Evolutionary conservation across 2,329 filamentous ascomycete species (phyloP).

Genomic region (Paramyrothecium sp.): DNA sequence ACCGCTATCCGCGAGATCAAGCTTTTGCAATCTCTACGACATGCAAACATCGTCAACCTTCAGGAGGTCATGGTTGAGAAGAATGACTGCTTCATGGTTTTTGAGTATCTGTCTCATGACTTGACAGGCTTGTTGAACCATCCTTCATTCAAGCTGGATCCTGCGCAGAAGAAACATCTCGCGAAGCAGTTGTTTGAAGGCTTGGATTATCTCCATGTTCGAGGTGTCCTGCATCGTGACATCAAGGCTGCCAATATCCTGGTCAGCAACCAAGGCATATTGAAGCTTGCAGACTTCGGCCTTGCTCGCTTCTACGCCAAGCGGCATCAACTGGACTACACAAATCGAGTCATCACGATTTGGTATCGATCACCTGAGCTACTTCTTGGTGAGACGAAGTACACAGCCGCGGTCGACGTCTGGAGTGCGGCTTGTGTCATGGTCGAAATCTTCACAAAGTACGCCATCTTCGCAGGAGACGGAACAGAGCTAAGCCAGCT

Average conservation of each 20-base stretch:
- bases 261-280: conserved; percentile 80
- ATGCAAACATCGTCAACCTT: conserved; percentile 78
- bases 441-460: conserved; percentile 91
- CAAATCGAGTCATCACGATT: conserved; percentile 97
- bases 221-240: conserved; percentile 93
- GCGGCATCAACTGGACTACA: conserved; percentile 88
- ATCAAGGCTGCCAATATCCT: conserved; percentile 99
- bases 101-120: conserved; percentile 96
- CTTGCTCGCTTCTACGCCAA: conserved; percentile 96
- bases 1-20: conserved; percentile 92
- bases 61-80: conserved; percentile 97
- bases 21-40: conserved; percentile 80
- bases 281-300: conserved; percentile 96
- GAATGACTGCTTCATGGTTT: conserved; percentile 99
- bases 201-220: conserved; percentile 86
- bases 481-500: conserved; percentile 94
- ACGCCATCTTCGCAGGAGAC: conserved; percentile 93
- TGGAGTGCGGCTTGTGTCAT: conserved; percentile 98
- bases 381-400: conserved; percentile 86
- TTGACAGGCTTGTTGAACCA: conserved; percentile 94
- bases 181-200: conserved; percentile 92
- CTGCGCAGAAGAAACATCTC: conserved; percentile 87
- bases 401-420: conserved; percentile 86
- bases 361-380: conserved; percentile 82
- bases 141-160: conserved; percentile 81